phyloP scores from a whole-genome alignment of 805 yeast genomes.

The Scheffersomyces lignosus region DNA sequence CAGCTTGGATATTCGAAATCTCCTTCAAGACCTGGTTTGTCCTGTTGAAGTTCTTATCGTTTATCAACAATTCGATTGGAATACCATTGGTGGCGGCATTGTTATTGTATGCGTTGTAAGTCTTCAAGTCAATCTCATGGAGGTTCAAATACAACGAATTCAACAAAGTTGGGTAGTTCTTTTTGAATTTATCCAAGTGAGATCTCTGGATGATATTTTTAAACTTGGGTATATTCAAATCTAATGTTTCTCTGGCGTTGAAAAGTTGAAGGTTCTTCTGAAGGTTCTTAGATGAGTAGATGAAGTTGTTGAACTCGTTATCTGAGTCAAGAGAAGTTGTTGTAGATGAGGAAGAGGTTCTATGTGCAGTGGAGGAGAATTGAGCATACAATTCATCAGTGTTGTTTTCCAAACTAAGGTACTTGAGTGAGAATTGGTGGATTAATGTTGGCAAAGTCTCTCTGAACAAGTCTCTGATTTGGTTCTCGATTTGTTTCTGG shows the following conservation, averaged over 20 bases:
- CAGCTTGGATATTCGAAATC: slow-evolving; percentile 48
- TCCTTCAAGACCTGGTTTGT: slow-evolving; percentile 39
- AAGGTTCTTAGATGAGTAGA: slow-evolving; percentile 58
- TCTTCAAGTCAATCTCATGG: slow-evolving; percentile 21
- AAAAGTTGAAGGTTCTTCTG: slow-evolving; percentile 43
- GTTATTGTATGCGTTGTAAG: slow-evolving; percentile 1
- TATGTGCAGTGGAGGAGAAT: slow-evolving; percentile 1
- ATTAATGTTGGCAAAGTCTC: slow-evolving; percentile 82
- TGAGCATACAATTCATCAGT: slow-evolving; percentile 17
- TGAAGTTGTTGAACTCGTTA: slow-evolving; percentile 16
- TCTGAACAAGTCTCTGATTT: slow-evolving; percentile 75
- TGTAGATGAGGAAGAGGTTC: not conserved
- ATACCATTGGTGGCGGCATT: slow-evolving; percentile 30
- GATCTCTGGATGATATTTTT: slow-evolving; percentile 60
- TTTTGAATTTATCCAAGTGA: slow-evolving; percentile 42
- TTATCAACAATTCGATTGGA: slow-evolving; percentile 37
- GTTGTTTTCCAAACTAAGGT: slow-evolving; percentile 21
- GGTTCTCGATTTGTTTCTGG: slow-evolving; percentile 79
- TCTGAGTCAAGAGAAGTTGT: not conserved
- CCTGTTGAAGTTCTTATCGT: slow-evolving; percentile 23
- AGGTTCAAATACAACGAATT: slow-evolving; percentile 37
- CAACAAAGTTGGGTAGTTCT: slow-evolving; percentile 39
- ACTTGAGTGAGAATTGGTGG: slow-evolving; percentile 71
- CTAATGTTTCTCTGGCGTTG: slow-evolving; percentile 76
- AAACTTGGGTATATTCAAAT: slow-evolving; percentile 62